These are phyloP conservation scores for Erysiphe pulchra DNA, from an alignment of 2,329 filamentous ascomycete species.

Conservation along the genomic window DNA sequence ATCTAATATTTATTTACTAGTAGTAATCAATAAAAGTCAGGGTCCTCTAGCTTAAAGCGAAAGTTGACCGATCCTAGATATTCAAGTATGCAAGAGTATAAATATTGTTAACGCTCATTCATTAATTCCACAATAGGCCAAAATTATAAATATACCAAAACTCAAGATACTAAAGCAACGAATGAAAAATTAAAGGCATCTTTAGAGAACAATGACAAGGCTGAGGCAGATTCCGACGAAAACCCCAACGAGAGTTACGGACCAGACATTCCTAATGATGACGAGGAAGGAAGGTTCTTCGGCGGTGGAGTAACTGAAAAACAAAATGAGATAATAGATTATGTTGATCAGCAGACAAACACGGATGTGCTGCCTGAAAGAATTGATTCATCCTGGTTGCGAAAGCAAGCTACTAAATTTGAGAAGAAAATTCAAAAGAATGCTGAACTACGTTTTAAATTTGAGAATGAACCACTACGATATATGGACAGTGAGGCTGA, in stretches of 20 bases:
- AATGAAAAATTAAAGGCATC: slow-evolving; percentile 11
- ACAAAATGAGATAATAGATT: slow-evolving; percentile 67
- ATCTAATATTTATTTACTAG: not conserved
- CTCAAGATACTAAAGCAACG: slow-evolving; percentile 18
- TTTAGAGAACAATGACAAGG: slow-evolving; percentile 16
- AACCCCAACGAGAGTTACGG: slow-evolving; percentile 26
- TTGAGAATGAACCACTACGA: slow-evolving; percentile 54
- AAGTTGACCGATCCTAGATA: slow-evolving; percentile 35
- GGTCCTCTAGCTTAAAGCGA: slow-evolving; percentile 25
- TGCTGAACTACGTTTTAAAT: slow-evolving; percentile 64
- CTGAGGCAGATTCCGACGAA: slow-evolving; percentile 25
- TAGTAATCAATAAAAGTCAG: slow-evolving; percentile 10
- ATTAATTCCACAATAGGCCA: slow-evolving; percentile 19
- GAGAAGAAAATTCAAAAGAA: slow-evolving; percentile 84
- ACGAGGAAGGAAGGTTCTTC: slow-evolving; percentile 89
- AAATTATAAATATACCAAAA: slow-evolving; percentile 36
- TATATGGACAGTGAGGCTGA: slow-evolving; percentile 75
- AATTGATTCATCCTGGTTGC: slow-evolving; percentile 63
- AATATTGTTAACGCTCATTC: not conserved
- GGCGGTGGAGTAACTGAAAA: slow-evolving; percentile 67
- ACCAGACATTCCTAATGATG: slow-evolving; percentile 38
- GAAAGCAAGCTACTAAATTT: slow-evolving; percentile 56
- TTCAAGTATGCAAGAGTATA: slow-evolving; percentile 24
- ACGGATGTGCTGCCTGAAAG: slow-evolving; percentile 31
- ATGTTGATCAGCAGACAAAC: slow-evolving; percentile 43